Evolutionary conservation across 2,329 filamentous ascomycete species (phyloP).

Genomic region (Alternaria sp.): DNA sequence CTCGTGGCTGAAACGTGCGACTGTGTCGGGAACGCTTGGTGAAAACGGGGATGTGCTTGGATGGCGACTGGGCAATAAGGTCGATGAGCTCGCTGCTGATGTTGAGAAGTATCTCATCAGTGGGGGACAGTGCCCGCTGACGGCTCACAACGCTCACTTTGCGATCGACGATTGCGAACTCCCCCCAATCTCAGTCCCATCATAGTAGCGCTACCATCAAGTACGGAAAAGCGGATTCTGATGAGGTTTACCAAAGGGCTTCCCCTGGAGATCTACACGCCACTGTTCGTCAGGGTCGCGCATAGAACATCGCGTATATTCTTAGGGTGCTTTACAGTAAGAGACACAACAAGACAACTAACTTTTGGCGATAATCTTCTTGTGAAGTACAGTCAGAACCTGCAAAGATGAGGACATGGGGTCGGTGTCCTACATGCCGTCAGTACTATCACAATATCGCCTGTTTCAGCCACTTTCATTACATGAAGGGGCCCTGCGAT

Average conservation of each 20-base stretch:
- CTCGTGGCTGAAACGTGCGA: slow-evolving; percentile 1
- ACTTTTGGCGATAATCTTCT: background rate
- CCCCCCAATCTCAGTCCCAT: background rate
- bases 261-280: background rate
- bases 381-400: background rate
- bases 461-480: background rate
- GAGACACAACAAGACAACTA: background rate
- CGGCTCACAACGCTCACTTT: background rate
- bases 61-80: background rate
- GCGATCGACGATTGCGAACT: background rate
- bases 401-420: background rate
- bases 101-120: background rate
- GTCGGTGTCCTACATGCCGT: background rate
- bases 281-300: background rate
- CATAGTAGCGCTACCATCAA: background rate
- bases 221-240: background rate
- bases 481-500: background rate
- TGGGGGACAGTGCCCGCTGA: background rate
- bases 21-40: slow-evolving; percentile 1
- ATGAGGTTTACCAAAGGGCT: background rate
- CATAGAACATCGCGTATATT: background rate
- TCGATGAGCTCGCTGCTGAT: background rate
- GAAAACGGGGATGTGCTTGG: background rate
- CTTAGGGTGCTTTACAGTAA: background rate
- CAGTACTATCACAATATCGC: background rate